Conservation (phyloP, 805 yeast species). For the Candida lessepsii region DNA sequence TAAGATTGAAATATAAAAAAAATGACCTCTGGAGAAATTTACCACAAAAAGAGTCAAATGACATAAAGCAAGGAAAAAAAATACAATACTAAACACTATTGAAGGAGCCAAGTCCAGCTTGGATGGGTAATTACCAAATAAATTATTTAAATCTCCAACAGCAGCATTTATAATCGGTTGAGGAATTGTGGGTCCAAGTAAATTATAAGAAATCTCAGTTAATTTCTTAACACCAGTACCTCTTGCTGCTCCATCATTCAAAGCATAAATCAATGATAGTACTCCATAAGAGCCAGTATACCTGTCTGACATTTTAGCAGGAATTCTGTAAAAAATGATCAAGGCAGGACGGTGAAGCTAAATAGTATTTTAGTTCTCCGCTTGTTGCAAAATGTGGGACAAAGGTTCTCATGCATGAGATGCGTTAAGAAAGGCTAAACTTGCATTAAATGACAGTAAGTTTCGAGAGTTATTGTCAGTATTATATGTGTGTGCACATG, state of each 20-base stretch:
- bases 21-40: constrained; percentile 56
- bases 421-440: too few species aligned
- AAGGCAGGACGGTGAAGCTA: background rate
- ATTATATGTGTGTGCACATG: too few species aligned
- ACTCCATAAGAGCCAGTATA: constrained; percentile 25
- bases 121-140: constrained; percentile 66
- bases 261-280: constrained; percentile 21
- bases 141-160: constrained; percentile 41
- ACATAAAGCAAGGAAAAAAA: constrained; percentile 43
- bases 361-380: background rate
- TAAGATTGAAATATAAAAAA: constrained; percentile 52
- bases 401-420: too few species aligned
- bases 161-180: constrained; percentile 33
- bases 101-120: constrained; percentile 56
- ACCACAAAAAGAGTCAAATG: constrained; percentile 49
- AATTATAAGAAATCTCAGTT: constrained; percentile 23
- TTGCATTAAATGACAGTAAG: too few species aligned
- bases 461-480: too few species aligned
- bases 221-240: constrained; percentile 29
- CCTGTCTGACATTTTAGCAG: constrained; percentile 6
- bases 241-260: constrained; percentile 23
- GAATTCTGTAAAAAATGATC: background rate
- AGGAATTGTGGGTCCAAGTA: constrained; percentile 42
- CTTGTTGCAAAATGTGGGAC: too few species aligned
- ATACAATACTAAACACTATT: constrained; percentile 53